A percentile compares a stretch with the other conserved stretches of the same genome.
phyloP scores from a whole-genome alignment of 345 rosid species.

The Corchorus olitorius region DNA sequence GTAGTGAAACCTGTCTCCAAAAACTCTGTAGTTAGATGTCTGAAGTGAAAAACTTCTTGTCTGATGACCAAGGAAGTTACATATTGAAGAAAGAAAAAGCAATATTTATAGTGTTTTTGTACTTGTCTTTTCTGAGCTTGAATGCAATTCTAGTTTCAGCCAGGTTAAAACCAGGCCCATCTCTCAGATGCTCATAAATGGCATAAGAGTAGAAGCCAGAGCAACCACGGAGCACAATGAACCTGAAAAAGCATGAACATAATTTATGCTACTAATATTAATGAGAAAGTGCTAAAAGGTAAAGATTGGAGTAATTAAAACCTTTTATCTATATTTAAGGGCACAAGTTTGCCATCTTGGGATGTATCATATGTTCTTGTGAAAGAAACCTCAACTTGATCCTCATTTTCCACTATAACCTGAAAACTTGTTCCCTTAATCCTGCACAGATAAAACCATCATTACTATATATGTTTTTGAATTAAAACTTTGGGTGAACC shows the following conservation, averaged over 20 bases:
- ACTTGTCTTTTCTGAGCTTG: slow-evolving; percentile 86
- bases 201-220: slow-evolving; percentile 92
- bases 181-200: slow-evolving; percentile 65
- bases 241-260: slow-evolving; percentile 40
- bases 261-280: too few relatives aligned
- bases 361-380: slow-evolving; percentile 56
- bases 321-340: slow-evolving; percentile 77
- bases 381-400: slow-evolving; percentile 65
- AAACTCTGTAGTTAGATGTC: background rate
- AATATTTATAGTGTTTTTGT: background rate
- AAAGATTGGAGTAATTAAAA: slow-evolving; percentile 9
- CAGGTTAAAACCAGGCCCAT: slow-evolving; percentile 86
- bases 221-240: slow-evolving; percentile 69
- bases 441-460: slow-evolving; percentile 32
- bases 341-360: slow-evolving; percentile 41
- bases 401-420: slow-evolving; percentile 50
- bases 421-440: slow-evolving; percentile 59
- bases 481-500: too few relatives aligned
- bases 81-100: background rate
- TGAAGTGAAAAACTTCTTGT: background rate
- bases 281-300: background rate
- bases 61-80: background rate
- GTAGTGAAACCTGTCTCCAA: slow-evolving; percentile 61
- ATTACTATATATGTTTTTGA: too few relatives aligned
- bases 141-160: slow-evolving; percentile 75